phyloP scores from a whole-genome alignment of 208 protist species.

The Jaenimonas drosophilae region DNA sequence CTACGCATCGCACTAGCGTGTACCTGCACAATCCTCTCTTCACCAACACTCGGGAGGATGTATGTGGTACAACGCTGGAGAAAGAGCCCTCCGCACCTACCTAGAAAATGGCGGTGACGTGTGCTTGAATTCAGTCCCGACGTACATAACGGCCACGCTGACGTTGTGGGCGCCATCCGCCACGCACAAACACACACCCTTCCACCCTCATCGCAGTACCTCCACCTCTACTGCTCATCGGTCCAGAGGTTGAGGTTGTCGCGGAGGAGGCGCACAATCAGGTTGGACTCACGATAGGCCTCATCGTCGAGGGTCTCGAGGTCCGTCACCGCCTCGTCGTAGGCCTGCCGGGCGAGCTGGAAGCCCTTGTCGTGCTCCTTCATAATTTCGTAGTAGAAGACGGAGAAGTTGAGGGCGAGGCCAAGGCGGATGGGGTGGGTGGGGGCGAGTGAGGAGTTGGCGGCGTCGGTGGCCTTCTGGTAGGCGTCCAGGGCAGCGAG shows the following conservation, averaged over 20 bases:
- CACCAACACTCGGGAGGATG: too few species aligned
- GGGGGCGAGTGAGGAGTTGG: conserved; percentile 79
- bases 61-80: too few species aligned
- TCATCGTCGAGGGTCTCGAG: conserved; percentile 97
- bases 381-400: conserved; percentile 99
- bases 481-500: conserved; percentile 85
- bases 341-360: conserved; percentile 90
- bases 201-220: too few species aligned
- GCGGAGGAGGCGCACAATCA: conserved; percentile 98
- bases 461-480: conserved; percentile 80
- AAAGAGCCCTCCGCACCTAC: too few species aligned
- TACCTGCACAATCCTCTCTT: too few species aligned
- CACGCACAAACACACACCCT: too few species aligned
- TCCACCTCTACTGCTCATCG: conserved; percentile 71
- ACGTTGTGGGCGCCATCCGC: too few species aligned
- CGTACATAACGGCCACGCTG: too few species aligned
- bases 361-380: conserved; percentile 93
- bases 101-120: too few species aligned
- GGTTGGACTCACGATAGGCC: conserved; percentile 98
- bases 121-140: too few species aligned
- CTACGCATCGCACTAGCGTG: too few species aligned
- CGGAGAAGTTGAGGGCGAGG: conserved; percentile 99
- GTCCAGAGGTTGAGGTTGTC: conserved; percentile 99
- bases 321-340: conserved; percentile 95
- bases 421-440: conserved; percentile 99